These are phyloP conservation scores for Leersia perrieri DNA, from an alignment of 176 grass and related monocot genomes.

Conservation along the genomic window DNA sequence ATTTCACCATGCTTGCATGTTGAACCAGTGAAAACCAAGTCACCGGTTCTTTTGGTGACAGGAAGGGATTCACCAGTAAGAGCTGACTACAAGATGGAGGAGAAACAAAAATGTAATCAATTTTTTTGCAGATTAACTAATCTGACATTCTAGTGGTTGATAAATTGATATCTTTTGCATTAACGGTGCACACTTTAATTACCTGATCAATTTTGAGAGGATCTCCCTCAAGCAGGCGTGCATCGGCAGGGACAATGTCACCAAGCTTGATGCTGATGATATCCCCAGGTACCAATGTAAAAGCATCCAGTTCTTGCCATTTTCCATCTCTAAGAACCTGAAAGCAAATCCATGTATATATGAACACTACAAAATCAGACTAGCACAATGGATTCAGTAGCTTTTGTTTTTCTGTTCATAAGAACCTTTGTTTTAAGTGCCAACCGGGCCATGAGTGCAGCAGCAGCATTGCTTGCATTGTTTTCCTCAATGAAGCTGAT, in stretches of 20 bases:
- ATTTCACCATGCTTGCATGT: constrained; percentile 88
- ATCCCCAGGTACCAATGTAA: constrained; percentile 68
- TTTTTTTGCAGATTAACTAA: constrained; percentile 1
- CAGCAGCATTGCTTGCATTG: constrained; percentile 72
- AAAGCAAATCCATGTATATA: background rate
- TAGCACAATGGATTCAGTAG: background rate
- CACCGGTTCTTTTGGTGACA: constrained; percentile 58
- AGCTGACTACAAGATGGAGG: constrained; percentile 51
- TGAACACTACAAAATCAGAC: background rate
- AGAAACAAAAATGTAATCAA: background rate
- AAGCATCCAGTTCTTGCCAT: constrained; percentile 78
- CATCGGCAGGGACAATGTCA: constrained; percentile 80
- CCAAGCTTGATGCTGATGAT: constrained; percentile 76
- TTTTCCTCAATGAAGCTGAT: constrained; percentile 91
- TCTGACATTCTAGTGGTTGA: background rate
- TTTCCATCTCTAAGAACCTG: constrained; percentile 66
- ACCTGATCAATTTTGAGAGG: constrained; percentile 87
- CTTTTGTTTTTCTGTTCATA: background rate
- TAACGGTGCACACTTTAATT: background rate
- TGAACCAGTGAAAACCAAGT: constrained; percentile 65
- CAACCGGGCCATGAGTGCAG: constrained; percentile 67
- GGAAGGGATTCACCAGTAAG: constrained; percentile 83
- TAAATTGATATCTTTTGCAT: background rate
- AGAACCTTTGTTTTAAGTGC: constrained; percentile 63
- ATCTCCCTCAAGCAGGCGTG: constrained; percentile 72